These are phyloP conservation scores for Epichloe gansuensis DNA, from an alignment of 2,329 filamentous ascomycete species.

Conservation along the genomic window DNA sequence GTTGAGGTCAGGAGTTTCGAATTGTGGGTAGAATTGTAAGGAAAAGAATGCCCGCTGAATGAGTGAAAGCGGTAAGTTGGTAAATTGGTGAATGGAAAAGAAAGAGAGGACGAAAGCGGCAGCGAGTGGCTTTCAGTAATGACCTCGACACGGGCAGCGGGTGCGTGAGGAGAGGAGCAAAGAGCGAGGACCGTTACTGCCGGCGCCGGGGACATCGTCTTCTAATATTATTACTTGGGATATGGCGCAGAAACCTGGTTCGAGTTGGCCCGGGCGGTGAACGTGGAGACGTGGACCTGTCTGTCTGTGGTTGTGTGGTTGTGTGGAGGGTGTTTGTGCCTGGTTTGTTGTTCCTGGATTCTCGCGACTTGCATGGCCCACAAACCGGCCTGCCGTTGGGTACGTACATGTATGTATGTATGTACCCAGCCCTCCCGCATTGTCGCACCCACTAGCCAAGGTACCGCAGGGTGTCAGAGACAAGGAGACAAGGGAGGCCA, in stretches of 20 bases:
- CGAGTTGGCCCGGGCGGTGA: neutral
- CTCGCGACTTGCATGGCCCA: neutral
- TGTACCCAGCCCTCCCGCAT: constrained; percentile 8
- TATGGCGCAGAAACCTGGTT: neutral
- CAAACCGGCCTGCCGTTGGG: constrained; percentile 1
- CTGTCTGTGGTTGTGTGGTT: neutral
- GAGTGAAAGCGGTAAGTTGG: constrained; percentile 57
- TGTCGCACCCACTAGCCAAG: constrained; percentile 3
- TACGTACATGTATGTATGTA: neutral
- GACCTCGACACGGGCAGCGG: constrained; percentile 34
- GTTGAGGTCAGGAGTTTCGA: neutral
- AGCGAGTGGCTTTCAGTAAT: constrained; percentile 34
- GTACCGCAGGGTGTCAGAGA: constrained; percentile 6
- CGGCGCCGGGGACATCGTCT: constrained; percentile 11
- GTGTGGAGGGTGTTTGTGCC: neutral
- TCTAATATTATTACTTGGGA: constrained; percentile 25
- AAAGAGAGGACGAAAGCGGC: constrained; percentile 40
- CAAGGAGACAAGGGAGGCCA: neutral
- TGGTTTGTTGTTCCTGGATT: neutral
- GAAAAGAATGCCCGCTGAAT: constrained; percentile 70
- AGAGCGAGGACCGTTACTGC: constrained; percentile 17
- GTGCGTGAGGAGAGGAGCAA: constrained; percentile 28
- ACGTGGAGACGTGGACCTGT: neutral
- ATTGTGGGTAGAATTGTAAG: constrained; percentile 10
- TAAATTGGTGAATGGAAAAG: constrained; percentile 31